Conservation (phyloP, 1,139 yeast genomes). For the Yamadazyma sp. region DNA sequence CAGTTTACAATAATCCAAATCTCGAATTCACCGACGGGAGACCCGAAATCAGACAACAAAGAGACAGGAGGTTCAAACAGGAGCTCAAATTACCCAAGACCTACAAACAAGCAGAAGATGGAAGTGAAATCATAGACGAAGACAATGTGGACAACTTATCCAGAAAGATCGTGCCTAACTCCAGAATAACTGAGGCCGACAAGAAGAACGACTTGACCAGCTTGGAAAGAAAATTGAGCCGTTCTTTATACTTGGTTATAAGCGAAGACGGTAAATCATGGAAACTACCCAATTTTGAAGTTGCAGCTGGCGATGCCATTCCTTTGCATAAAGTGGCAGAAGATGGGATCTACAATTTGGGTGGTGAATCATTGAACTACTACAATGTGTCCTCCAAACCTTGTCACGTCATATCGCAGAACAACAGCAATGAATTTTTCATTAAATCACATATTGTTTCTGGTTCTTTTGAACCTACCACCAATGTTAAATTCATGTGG, state of each 20-base stretch:
- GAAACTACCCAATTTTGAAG: slow-evolving; percentile 73
- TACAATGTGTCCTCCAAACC: slow-evolving; percentile 92
- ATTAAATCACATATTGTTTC: slow-evolving; percentile 88
- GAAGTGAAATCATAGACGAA: slow-evolving; percentile 38
- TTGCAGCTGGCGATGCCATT: slow-evolving; percentile 19
- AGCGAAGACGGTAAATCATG: slow-evolving; percentile 53
- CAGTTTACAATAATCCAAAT: slow-evolving; percentile 69
- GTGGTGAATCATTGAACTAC: slow-evolving; percentile 76
- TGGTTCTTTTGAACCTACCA: slow-evolving; percentile 66
- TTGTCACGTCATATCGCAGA: slow-evolving; percentile 55
- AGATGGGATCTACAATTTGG: slow-evolving; percentile 65
- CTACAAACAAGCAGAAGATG: slow-evolving; percentile 41
- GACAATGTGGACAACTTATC: slow-evolving; percentile 52
- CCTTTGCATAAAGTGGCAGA: slow-evolving; percentile 78
- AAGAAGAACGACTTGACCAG: slow-evolving; percentile 56
- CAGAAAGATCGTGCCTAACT: slow-evolving; percentile 67
- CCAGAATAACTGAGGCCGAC: slow-evolving; percentile 81
- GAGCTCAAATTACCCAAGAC: slow-evolving; percentile 68
- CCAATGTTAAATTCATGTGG: slow-evolving; percentile 63
- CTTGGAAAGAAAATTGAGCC: slow-evolving; percentile 74
- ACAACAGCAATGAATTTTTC: slow-evolving; percentile 54
- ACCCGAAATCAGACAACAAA: slow-evolving; percentile 82
- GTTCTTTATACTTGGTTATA: slow-evolving; percentile 76
- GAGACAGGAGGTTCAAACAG: slow-evolving; percentile 86
- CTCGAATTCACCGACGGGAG: slow-evolving; percentile 79